These are phyloP conservation scores for Dryas drummondii DNA, from an alignment of 306 rosid genomes.

Conservation along the genomic window DNA sequence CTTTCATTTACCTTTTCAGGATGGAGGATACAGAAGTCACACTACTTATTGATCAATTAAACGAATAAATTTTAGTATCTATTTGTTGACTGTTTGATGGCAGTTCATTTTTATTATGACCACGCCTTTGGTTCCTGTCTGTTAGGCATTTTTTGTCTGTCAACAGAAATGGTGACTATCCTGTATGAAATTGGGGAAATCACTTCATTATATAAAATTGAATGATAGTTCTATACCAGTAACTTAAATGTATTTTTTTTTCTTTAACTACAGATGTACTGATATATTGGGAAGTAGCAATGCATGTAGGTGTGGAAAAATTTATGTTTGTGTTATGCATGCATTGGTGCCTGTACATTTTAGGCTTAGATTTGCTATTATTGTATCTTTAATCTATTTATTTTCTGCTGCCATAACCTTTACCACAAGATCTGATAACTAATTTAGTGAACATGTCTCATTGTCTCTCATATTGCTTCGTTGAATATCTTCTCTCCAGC, in stretches of 20 bases:
- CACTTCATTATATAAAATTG: no score
- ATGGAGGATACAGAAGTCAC: conserved; percentile 15
- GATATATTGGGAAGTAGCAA: background rate
- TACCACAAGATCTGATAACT: background rate
- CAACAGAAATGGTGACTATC: no score
- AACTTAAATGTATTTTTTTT: no score
- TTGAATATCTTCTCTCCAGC: conserved; percentile 37
- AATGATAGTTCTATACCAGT: no score
- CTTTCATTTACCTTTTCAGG: conserved; percentile 11
- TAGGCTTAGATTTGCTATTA: no score
- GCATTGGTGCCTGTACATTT: background rate
- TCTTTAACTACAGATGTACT: background rate
- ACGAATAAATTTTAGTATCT: no score
- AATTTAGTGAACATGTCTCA: no score
- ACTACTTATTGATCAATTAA: background rate
- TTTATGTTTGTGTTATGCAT: background rate
- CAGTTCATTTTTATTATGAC: no score
- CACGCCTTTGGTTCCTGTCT: no score
- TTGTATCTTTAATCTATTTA: background rate
- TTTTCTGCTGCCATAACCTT: background rate
- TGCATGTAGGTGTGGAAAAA: background rate
- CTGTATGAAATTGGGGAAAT: no score
- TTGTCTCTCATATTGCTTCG: conserved; percentile 3
- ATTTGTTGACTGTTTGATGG: background rate
- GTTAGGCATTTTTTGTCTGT: no score